Conservation (phyloP, 805 yeast genomes). For the Monosporozyma servazzii region DNA sequence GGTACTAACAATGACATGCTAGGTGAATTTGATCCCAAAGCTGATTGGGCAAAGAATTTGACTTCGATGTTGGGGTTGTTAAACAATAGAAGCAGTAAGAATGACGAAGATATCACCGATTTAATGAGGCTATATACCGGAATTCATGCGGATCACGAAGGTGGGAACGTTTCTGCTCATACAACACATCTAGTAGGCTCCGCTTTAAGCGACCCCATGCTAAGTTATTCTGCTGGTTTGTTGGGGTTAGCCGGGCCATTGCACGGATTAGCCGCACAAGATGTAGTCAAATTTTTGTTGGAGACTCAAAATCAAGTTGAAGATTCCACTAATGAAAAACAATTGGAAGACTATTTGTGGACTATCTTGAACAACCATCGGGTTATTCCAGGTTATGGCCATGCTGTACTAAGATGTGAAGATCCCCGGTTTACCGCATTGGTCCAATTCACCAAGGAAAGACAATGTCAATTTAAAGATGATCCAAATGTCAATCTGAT, state of each 20-base stretch:
- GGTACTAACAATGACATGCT: slow-evolving; percentile 34
- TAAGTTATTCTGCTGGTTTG: slow-evolving; percentile 69
- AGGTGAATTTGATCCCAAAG: slow-evolving; percentile 43
- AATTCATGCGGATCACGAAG: slow-evolving; percentile 82
- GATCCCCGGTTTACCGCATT: slow-evolving; percentile 76
- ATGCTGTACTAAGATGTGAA: slow-evolving; percentile 74
- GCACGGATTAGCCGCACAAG: slow-evolving; percentile 82
- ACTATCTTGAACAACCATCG: slow-evolving; percentile 59
- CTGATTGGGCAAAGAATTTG: slow-evolving; percentile 69
- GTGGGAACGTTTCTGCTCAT: slow-evolving; percentile 83
- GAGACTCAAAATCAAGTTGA: slow-evolving; percentile 44
- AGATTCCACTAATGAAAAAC: slow-evolving; percentile 28
- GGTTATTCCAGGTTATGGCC: slow-evolving; percentile 85
- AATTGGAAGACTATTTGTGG: slow-evolving; percentile 65
- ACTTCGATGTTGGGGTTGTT: slow-evolving; percentile 50
- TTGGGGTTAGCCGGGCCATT: slow-evolving; percentile 82
- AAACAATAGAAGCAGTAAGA: neutral
- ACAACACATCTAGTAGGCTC: slow-evolving; percentile 79
- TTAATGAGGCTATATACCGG: slow-evolving; percentile 72
- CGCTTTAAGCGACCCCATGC: slow-evolving; percentile 66
- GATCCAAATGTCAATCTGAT: slow-evolving; percentile 62
- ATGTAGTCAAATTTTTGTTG: slow-evolving; percentile 66
- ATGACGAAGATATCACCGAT: slow-evolving; percentile 48
- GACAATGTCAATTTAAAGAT: slow-evolving; percentile 46
- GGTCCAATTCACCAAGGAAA: slow-evolving; percentile 52